Evolutionary conservation across 2,329 filamentous ascomycete genomes (phyloP).

Genomic region (Coniochaeta pulveracea): DNA sequence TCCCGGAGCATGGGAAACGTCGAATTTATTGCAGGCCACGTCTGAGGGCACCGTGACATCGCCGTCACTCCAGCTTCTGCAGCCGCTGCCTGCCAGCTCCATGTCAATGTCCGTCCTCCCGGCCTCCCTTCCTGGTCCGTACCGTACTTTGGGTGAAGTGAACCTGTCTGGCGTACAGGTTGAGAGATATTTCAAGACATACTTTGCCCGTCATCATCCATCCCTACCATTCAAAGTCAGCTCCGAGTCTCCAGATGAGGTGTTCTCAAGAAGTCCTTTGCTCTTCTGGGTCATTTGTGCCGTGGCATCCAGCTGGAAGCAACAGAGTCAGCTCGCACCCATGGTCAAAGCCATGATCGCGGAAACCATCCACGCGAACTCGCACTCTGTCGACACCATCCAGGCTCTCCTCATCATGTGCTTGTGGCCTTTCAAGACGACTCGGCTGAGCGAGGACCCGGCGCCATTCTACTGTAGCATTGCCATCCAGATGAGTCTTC

Average conservation of each 20-base stretch:
- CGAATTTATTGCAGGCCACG: not conserved
- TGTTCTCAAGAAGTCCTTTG: not conserved
- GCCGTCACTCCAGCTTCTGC: not conserved
- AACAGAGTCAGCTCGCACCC: not conserved
- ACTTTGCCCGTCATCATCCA: not conserved
- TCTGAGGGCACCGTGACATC: not conserved
- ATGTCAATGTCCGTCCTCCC: not conserved
- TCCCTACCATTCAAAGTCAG: not conserved
- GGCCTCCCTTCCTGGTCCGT: not conserved
- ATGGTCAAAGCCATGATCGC: conserved; percentile 1
- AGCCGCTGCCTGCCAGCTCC: not conserved
- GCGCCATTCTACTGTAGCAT: conserved; percentile 2
- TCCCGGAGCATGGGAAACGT: not conserved
- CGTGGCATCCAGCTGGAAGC: conserved; percentile 2
- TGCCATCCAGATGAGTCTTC: conserved; percentile 1
- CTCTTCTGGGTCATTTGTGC: conserved; percentile 3
- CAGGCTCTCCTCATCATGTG: conserved; percentile 3
- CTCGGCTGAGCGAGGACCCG: not conserved
- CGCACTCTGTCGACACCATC: conserved; percentile 1
- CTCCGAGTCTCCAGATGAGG: conserved; percentile 2
- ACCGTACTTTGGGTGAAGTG: not conserved
- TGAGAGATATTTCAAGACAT: conserved; percentile 2
- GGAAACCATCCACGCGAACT: not conserved
- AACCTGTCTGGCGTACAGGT: not conserved
- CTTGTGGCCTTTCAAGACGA: conserved; percentile 2